Evolutionary conservation across 2,329 filamentous ascomycete species (phyloP).

Genomic region (Xylariales sp.): DNA sequence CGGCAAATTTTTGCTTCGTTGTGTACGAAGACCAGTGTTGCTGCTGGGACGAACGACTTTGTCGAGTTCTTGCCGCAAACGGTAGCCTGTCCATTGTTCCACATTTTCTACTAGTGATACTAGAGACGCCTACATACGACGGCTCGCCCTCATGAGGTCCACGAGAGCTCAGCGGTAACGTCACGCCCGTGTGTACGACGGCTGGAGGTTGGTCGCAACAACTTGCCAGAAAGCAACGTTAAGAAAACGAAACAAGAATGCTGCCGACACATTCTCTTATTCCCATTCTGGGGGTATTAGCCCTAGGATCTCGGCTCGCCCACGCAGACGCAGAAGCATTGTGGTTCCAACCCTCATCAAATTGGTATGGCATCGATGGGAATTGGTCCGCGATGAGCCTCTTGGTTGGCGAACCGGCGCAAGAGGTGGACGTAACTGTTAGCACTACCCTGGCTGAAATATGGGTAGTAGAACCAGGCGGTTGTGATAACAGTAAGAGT

Average conservation of each 20-base stretch:
- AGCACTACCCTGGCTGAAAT: constrained; percentile 69
- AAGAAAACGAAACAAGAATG: too few relatives aligned
- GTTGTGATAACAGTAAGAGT: constrained; percentile 48
- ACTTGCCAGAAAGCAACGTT: too few relatives aligned
- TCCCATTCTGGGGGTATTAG: constrained; percentile 19
- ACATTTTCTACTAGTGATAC: too few relatives aligned
- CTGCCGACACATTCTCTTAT: constrained; percentile 21
- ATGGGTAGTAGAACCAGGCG: constrained; percentile 60
- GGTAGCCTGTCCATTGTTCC: too few relatives aligned
- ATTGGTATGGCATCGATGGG: constrained; percentile 47
- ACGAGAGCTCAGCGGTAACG: constrained; percentile 21
- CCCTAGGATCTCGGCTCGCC: constrained; percentile 17
- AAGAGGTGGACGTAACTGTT: constrained; percentile 51
- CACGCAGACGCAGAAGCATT: constrained; percentile 18
- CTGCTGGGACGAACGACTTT: too few relatives aligned
- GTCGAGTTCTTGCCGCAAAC: too few relatives aligned
- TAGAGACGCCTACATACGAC: too few relatives aligned
- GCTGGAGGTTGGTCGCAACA: constrained; percentile 16
- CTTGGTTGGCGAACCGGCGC: constrained; percentile 39
- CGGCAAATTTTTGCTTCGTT: too few relatives aligned
- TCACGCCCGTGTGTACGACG: constrained; percentile 20
- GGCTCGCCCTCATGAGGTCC: constrained; percentile 23
- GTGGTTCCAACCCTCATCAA: constrained; percentile 26
- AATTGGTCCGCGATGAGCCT: constrained; percentile 68
- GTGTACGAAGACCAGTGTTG: too few relatives aligned